Evolutionary conservation across 1,284 basidiomycete species (phyloP), one percentile per base, ranked within the genome.

Genomic region (Meira miltonrushii): DNA sequence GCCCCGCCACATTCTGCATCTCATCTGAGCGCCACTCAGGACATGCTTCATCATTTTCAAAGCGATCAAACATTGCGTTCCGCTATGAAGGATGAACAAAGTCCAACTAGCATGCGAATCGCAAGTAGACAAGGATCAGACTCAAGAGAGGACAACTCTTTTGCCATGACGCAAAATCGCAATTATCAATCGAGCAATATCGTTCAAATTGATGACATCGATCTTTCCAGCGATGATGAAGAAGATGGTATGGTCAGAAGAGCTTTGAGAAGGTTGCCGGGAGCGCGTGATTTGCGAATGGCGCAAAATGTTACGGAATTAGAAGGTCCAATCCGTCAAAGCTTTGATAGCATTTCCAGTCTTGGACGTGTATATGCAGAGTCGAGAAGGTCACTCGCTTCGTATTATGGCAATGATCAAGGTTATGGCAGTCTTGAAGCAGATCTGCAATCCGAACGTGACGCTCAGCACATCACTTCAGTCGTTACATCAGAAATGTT

Each of bases 141-240:
- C 3, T 33, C 28, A 8, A 33, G 28, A 33, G 28, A 33, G 28
- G 28, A 33, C 28, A 33, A 33, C 28, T 3, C 4, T 33, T 33
- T 33, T 33, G 28, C 28, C 3, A 33, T 33, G 28, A 33, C 28
- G 8, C 28, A 33, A 33, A 33, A 33, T 33, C 28, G 28, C 28
- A 33, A 33, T 33, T 33, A 4, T 8, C 28, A 33, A 33, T 33
- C 28, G 3, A 67, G 69, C 1, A 66, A 66, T n/a, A 67, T 75
- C 23, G 72, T 75, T 9, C 72, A 75, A 56, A 68, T 75, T 33
- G 72, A 75, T 49, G 72, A 75, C 51, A 69, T 75, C 12, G 72
- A 75, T 41, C 61, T 73, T 2, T 75, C 72, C n/a, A 73, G 71
- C 62, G 71, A 74, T 41, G 28, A 33, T 8, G 72, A 75, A 21